Conservation (phyloP, 768 basidiomycete genomes). For the Fistulinella prunicolor region DNA sequence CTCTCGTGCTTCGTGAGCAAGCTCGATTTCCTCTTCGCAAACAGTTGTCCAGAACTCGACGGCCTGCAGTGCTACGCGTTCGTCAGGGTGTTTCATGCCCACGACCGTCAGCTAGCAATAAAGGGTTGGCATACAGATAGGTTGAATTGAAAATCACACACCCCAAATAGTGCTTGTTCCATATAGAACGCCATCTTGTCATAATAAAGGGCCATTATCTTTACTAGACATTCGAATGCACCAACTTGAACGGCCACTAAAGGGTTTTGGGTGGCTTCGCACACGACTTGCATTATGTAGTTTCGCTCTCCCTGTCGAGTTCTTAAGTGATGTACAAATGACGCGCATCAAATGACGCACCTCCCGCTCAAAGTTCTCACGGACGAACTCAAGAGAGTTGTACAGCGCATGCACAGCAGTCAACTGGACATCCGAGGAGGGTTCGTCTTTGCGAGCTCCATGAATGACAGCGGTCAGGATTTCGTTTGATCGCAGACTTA, state of each 20-base stretch:
- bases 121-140: slow-evolving; percentile 13
- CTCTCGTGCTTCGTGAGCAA: slow-evolving; percentile 89
- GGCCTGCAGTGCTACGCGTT: slow-evolving; percentile 90
- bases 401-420: slow-evolving; percentile 90
- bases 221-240: slow-evolving; percentile 92
- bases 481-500: slow-evolving; percentile 89
- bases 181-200: slow-evolving; percentile 99
- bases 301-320: slow-evolving; percentile 86
- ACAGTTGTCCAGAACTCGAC: slow-evolving; percentile 99
- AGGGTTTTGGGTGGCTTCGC: slow-evolving; percentile 91
- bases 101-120: slow-evolving; percentile 80
- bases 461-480: slow-evolving; percentile 98
- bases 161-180: slow-evolving; percentile 97
- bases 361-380: slow-evolving; percentile 97
- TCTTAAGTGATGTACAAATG: slow-evolving; percentile 1
- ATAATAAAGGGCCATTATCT: slow-evolving; percentile 97
- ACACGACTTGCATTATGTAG: slow-evolving; percentile 99
- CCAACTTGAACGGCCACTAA: slow-evolving; percentile 86
- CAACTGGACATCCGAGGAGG: slow-evolving; percentile 84
- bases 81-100: slow-evolving; percentile 94
- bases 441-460: slow-evolving; percentile 94
- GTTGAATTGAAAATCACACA: slow-evolving; percentile 40
- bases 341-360: slow-evolving; percentile 43
- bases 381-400: slow-evolving; percentile 96
- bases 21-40: slow-evolving; percentile 94